Evolutionary conservation across 2,329 filamentous ascomycete genomes (phyloP).

Genomic region (Pyrenophora tritici-repentis): DNA sequence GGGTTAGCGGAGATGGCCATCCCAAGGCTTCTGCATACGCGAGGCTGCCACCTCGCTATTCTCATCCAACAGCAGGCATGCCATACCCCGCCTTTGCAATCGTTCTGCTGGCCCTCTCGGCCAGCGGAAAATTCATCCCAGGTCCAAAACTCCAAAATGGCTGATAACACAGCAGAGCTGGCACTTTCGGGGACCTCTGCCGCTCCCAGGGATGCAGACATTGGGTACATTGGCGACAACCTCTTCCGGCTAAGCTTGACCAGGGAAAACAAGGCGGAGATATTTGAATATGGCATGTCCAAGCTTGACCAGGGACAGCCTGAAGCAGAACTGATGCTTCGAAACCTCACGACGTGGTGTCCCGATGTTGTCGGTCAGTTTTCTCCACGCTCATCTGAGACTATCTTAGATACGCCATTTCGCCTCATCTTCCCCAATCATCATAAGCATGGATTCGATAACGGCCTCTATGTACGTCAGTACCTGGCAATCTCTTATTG

Average conservation of each 20-base stretch:
- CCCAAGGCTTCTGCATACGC: background rate
- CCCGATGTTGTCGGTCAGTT: constrained; percentile 8
- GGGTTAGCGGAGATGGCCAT: background rate
- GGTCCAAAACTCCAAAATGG: too few species aligned
- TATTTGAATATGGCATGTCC: constrained; percentile 14
- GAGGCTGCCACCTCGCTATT: background rate
- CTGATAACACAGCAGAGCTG: background rate
- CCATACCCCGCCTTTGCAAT: background rate
- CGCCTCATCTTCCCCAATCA: constrained; percentile 19
- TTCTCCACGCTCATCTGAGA: constrained; percentile 7
- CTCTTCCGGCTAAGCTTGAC: constrained; percentile 16
- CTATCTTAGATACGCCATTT: constrained; percentile 18
- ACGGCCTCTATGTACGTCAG: constrained; percentile 19
- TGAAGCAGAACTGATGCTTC: constrained; percentile 10
- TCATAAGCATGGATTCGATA: constrained; percentile 8
- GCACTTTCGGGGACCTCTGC: background rate
- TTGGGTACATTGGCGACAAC: constrained; percentile 5
- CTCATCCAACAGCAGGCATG: background rate
- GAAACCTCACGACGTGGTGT: constrained; percentile 14
- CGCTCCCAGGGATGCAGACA: background rate
- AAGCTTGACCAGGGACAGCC: constrained; percentile 4
- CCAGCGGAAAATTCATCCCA: background rate
- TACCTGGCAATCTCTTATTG: constrained; percentile 26
- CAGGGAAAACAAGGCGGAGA: constrained; percentile 15
- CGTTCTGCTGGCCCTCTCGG: background rate